These are phyloP conservation scores for Corinectria fuckeliana DNA, from an alignment of 2,329 filamentous ascomycete genomes.

Conservation along the genomic window DNA sequence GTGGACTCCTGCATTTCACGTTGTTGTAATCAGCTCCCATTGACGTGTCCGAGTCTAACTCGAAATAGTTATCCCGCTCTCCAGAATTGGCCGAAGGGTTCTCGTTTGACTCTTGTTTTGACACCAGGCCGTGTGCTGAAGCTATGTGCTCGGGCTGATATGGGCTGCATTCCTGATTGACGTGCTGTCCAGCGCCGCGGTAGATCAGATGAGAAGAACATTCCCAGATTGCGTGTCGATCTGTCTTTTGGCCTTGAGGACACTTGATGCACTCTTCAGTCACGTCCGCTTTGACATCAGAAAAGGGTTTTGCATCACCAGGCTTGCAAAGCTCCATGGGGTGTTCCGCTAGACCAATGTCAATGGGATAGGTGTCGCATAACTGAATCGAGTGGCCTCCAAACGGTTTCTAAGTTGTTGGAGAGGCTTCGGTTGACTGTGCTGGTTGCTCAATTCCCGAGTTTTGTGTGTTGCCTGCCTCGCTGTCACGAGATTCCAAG, in stretches of 20 bases:
- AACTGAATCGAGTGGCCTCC: neutral
- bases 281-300: neutral
- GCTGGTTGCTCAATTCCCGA: neutral
- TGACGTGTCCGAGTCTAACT: constrained; percentile 11
- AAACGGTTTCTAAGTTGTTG: neutral
- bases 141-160: neutral
- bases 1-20: neutral
- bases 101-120: neutral
- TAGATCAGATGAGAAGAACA: constrained; percentile 17
- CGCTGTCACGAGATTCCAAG: neutral
- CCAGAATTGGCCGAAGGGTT: neutral
- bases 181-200: neutral
- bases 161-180: neutral
- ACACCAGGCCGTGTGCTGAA: neutral
- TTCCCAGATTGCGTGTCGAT: constrained; percentile 1
- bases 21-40: neutral
- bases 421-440: neutral
- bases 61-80: constrained; percentile 1
- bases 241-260: neutral
- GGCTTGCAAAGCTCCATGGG: neutral
- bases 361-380: neutral
- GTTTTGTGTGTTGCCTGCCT: neutral
- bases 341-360: neutral
- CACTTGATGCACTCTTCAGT: neutral
- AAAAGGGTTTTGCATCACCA: neutral